A percentile compares a stretch with the other conserved stretches of the same genome.
Evolutionary conservation across 75 land plant genomes (phyloP).

Genomic region (Cryptomeria japonica): DNA sequence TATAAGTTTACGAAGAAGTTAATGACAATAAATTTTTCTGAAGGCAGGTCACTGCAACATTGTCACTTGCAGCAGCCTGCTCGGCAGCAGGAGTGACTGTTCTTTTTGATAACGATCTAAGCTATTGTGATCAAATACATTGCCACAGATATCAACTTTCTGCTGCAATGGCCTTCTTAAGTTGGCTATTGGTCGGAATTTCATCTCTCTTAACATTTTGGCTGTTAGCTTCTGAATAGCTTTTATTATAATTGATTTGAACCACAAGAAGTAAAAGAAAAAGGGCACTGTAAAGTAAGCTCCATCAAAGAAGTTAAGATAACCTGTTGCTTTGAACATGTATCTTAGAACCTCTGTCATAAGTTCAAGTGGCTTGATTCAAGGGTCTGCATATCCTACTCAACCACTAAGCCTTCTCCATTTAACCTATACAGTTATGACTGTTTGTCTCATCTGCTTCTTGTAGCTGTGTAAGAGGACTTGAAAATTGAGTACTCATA

Average conservation of each 20-base stretch:
- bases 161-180: constrained; percentile 66
- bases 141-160: constrained; percentile 66
- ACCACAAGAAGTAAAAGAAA: no score
- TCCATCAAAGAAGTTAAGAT: neutral
- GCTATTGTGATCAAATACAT: constrained; percentile 27
- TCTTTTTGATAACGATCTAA: constrained; percentile 64
- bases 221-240: constrained; percentile 55
- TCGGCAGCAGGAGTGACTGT: constrained; percentile 83
- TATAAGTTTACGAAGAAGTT: neutral
- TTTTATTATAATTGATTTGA: neutral
- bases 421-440: neutral
- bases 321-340: neutral
- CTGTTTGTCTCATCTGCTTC: neutral
- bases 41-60: constrained; percentile 72
- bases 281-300: neutral
- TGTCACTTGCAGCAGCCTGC: constrained; percentile 87
- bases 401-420: neutral
- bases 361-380: neutral
- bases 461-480: neutral
- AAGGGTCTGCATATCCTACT: neutral
- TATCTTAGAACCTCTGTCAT: neutral
- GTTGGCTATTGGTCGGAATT: constrained; percentile 64
- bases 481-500: neutral
- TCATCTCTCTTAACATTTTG: constrained; percentile 81
- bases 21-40: constrained; percentile 8